These are phyloP conservation scores for Pyrrhoderma lamaoense DNA, from an alignment of 1,284 basidiomycete species.

Conservation along the genomic window DNA sequence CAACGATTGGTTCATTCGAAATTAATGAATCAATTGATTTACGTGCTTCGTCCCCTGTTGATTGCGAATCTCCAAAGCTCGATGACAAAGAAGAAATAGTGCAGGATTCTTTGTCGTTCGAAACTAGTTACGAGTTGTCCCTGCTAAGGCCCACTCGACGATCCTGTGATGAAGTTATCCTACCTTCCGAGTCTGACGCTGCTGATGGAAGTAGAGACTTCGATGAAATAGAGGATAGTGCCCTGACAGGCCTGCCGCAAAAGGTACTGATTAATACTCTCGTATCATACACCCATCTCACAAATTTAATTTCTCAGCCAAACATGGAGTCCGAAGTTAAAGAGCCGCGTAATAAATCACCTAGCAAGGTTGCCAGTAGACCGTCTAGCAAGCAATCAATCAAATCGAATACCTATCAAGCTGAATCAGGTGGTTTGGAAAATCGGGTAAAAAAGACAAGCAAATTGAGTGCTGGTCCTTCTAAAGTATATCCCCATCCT, in stretches of 20 bases:
- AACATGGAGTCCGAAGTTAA: too few species aligned
- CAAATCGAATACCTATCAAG: too few species aligned
- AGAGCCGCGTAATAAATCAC: neutral
- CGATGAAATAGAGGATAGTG: slow-evolving; percentile 13
- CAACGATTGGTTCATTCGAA: slow-evolving; percentile 6
- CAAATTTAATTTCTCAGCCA: too few species aligned
- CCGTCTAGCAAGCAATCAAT: neutral
- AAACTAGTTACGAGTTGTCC: slow-evolving; percentile 4
- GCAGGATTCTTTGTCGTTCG: slow-evolving; percentile 25
- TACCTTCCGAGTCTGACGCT: slow-evolving; percentile 16
- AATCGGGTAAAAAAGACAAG: too few species aligned
- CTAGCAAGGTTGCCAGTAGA: neutral
- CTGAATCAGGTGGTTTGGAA: too few species aligned
- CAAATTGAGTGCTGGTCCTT: too few species aligned
- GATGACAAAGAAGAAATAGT: slow-evolving; percentile 21
- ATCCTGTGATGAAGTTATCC: slow-evolving; percentile 21
- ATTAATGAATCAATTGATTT: neutral
- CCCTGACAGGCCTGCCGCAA: neutral
- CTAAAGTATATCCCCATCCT: too few species aligned
- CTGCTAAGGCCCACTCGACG: slow-evolving; percentile 15
- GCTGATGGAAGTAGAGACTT: slow-evolving; percentile 6
- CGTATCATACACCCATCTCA: too few species aligned
- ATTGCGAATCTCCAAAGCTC: too few species aligned
- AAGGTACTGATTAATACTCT: too few species aligned
- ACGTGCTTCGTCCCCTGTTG: neutral